phyloP scores from a whole-genome alignment of 139 green algal species.

The Auxenochlorella protothecoides region DNA sequence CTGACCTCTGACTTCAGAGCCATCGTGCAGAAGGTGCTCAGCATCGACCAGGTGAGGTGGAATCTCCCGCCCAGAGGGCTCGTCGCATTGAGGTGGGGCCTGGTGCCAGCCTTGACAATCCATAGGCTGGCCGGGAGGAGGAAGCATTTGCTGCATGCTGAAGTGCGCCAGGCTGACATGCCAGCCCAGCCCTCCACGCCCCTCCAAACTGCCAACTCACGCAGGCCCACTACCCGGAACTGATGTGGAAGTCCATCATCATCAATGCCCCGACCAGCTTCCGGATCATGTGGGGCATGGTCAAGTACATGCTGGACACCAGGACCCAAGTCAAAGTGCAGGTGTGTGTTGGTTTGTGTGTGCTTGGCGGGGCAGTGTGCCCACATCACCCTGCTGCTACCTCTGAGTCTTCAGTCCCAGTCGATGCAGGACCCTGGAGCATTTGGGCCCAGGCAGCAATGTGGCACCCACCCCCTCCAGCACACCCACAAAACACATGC shows the following conservation, averaged over 20 bases:
- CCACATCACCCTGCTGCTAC: too few species aligned
- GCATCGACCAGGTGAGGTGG: constrained; percentile 28
- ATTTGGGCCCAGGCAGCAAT: too few species aligned
- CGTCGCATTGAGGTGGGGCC: too few species aligned
- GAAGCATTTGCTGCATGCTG: not conserved
- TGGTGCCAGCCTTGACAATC: too few species aligned
- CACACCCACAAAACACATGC: too few species aligned
- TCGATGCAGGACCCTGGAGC: too few species aligned
- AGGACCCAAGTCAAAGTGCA: constrained; percentile 74
- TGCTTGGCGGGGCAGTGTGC: too few species aligned
- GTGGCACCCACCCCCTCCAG: too few species aligned
- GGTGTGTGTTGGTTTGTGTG: constrained; percentile 31
- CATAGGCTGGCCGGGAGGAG: not conserved
- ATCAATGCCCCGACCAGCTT: constrained; percentile 63
- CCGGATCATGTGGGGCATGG: constrained; percentile 48
- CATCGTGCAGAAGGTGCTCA: constrained; percentile 38
- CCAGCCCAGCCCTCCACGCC: not conserved
- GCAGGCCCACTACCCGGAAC: constrained; percentile 75
- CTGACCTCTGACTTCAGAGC: constrained; percentile 36
- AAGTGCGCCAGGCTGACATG: too few species aligned
- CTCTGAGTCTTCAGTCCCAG: too few species aligned
- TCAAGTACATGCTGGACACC: constrained; percentile 64
- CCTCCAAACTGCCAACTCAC: not conserved
- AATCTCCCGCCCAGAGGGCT: too few species aligned
- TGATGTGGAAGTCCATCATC: constrained; percentile 63